Percentiles rank a stretch among this genome's conserved stretches.
phyloP scores from a whole-genome alignment of 768 basidiomycete species.

The Tulasnella sp. region DNA sequence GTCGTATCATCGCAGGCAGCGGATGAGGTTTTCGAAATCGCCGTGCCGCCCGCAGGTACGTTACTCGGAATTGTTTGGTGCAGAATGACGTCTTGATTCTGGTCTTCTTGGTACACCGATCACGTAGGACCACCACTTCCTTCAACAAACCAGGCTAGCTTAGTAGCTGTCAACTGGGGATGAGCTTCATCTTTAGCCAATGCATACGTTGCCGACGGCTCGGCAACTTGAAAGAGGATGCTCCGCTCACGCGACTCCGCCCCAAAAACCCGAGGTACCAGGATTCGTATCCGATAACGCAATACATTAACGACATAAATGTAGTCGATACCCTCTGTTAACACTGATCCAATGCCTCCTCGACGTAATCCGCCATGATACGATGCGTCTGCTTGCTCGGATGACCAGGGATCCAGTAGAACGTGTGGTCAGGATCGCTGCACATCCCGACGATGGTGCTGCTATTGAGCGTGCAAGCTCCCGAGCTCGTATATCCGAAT shows the following conservation, averaged over 20 bases:
- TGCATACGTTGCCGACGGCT: too few species aligned
- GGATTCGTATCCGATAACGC: too few species aligned
- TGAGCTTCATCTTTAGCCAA: neutral
- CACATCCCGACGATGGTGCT: constrained; percentile 12
- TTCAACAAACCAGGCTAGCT: neutral
- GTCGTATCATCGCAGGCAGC: neutral
- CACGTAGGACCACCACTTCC: neutral
- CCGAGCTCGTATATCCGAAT: constrained; percentile 38
- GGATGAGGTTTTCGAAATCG: neutral
- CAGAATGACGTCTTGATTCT: neutral
- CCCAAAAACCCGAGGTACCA: too few species aligned
- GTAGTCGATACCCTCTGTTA: too few species aligned
- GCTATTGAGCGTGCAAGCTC: constrained; percentile 24
- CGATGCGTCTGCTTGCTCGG: neutral
- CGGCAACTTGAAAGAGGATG: neutral
- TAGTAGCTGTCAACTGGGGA: neutral
- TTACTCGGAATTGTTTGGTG: neutral
- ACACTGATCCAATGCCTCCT: neutral
- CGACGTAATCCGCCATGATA: neutral
- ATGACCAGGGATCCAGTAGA: constrained; percentile 38
- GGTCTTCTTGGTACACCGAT: neutral
- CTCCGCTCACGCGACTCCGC: neutral
- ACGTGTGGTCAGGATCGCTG: constrained; percentile 32
- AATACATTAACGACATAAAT: too few species aligned
- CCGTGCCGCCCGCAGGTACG: neutral